Conservation (phyloP, 2,329 filamentous ascomycete genomes). For the Tympanopsis confertula region DNA sequence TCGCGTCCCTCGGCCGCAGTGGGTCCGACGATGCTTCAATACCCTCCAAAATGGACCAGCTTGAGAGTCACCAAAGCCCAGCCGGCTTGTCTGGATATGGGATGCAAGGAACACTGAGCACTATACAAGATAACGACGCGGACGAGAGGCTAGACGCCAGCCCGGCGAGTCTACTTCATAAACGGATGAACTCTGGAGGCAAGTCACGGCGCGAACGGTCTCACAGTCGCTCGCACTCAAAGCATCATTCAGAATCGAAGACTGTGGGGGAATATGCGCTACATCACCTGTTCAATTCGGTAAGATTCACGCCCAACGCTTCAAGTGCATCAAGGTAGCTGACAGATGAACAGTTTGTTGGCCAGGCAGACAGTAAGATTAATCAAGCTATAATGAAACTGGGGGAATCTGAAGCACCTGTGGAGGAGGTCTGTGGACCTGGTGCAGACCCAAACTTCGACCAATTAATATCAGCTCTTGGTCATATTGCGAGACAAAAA, state of each 20-base stretch:
- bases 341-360: conserved; percentile 58
- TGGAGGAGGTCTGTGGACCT: conserved; percentile 83
- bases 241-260: conserved; percentile 65
- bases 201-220: conserved; percentile 61
- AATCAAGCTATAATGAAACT: conserved; percentile 63
- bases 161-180: conserved; percentile 35
- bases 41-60: too few relatives aligned
- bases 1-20: conserved; percentile 53
- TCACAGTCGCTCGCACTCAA: conserved; percentile 68
- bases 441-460: conserved; percentile 84
- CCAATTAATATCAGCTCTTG: conserved; percentile 82
- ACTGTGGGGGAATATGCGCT: conserved; percentile 97
- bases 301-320: conserved; percentile 26
- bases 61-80: neutral
- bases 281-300: conserved; percentile 88
- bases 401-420: conserved; percentile 68
- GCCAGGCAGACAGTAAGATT: conserved; percentile 91
- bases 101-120: neutral
- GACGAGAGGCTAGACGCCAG: conserved; percentile 9
- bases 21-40: conserved; percentile 18
- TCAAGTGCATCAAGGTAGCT: conserved; percentile 11
- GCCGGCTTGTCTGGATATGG: neutral
- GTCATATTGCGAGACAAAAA: conserved; percentile 86
- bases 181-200: conserved; percentile 47
- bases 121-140: neutral